Evolutionary conservation across 176 grass and related monocot species (phyloP).

Genomic region (Saccharum spontaneum): DNA sequence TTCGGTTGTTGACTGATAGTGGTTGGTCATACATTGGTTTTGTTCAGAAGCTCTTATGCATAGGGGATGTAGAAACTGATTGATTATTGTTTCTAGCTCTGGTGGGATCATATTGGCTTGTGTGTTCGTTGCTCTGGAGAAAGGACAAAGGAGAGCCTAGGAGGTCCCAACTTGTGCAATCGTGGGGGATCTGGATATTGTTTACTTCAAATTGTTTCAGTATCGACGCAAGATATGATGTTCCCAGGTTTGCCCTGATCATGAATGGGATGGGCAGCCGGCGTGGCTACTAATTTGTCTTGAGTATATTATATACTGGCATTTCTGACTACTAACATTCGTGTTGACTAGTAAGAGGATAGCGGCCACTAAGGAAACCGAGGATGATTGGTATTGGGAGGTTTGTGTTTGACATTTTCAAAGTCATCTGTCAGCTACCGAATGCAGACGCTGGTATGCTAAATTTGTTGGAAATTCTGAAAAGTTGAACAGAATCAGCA

Average conservation of each 20-base stretch:
- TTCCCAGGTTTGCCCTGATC: neutral
- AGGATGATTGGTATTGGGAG: neutral
- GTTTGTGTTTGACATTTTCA: slow-evolving; percentile 27
- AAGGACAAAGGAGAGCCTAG: neutral
- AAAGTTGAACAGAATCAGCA: neutral
- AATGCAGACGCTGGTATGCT: neutral
- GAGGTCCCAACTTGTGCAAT: neutral
- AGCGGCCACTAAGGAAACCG: neutral
- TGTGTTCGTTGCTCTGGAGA: slow-evolving; percentile 14
- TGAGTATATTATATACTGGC: neutral
- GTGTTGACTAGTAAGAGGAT: slow-evolving; percentile 23
- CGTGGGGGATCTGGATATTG: neutral
- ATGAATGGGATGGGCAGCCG: neutral
- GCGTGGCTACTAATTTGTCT: slow-evolving; percentile 8
- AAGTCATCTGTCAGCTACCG: neutral
- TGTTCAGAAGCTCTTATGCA: neutral
- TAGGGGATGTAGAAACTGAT: neutral
- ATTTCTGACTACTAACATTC: neutral
- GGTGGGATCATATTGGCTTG: neutral
- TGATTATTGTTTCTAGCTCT: neutral
- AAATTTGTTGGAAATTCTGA: neutral
- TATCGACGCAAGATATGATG: neutral
- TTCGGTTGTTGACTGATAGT: slow-evolving; percentile 9
- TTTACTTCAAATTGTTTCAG: slow-evolving; percentile 19
- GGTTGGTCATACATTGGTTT: slow-evolving; percentile 17